Evolutionary conservation across 2,329 filamentous ascomycete species (phyloP), one percentile per base, ranked within the genome.

Genomic region (Trichoderma oligosporum): DNA sequence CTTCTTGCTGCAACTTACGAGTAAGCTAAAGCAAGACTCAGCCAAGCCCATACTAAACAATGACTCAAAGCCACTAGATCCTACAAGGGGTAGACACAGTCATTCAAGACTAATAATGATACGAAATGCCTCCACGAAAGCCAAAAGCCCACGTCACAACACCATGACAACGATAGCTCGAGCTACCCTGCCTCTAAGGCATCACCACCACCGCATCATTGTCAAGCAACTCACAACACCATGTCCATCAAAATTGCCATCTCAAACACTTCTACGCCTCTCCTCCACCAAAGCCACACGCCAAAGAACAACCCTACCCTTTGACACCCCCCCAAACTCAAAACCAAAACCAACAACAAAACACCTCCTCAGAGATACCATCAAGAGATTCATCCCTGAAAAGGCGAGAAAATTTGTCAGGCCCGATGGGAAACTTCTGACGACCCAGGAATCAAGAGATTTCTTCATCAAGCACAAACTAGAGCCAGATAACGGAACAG

Each of bases 401-500:
- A 47, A 58, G 1, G 64, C 55, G 38, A 60, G 56, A 14, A 48
- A 56, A 6, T 68, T 68, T 49, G 41, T 70, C 45, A 49, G 20
- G 11, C 3, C 24, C 1, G 55, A 63, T 18, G 68, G 70, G 38
- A 62, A 18, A 47, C 60, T 73, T n/a, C n/a, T 54, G 8, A 71
- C 68, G 14, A 70, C 66, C 3, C 64, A 60, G 4, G 65, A 70
- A 25, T 66, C 62, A 41, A 61, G 60, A 51, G 61, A 61, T 8
- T 72, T 71, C 27, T 53, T 72, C 2, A 36, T 68, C 7, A 52
- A 64, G 25, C 22, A 65, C 52, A 57, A 61, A 16, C 47, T 67
- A 24, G 62, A 66, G 35, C 60, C 60, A 7, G 68, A 67, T 47
- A 65, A 66, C 20, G 62, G 62, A 54, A 49, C 48, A 8, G 62